These are phyloP conservation scores for Chlorophyllum brunneum DNA, from an alignment of 768 basidiomycete genomes.

Conservation along the genomic window DNA sequence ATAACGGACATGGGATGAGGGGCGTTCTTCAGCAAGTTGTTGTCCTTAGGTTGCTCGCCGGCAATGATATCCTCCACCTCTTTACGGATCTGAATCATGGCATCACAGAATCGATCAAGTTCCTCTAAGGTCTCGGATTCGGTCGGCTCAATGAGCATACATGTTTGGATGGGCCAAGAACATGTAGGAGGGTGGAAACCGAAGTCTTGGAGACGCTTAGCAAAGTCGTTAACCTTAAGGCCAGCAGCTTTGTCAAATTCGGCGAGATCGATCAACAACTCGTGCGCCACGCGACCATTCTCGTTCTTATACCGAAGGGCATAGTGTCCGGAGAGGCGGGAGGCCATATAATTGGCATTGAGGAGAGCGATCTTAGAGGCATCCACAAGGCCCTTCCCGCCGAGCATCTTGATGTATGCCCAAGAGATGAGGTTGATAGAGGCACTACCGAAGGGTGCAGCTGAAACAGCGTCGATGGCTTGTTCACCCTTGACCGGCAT, in stretches of 20 bases:
- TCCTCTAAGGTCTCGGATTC: slow-evolving; percentile 94
- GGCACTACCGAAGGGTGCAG: slow-evolving; percentile 91
- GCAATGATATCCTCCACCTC: slow-evolving; percentile 86
- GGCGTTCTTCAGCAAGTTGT: slow-evolving; percentile 91
- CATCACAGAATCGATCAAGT: slow-evolving; percentile 96
- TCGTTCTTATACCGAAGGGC: slow-evolving; percentile 85
- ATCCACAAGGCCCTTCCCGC: slow-evolving; percentile 82
- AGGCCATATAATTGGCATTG: slow-evolving; percentile 97
- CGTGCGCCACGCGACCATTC: slow-evolving; percentile 92
- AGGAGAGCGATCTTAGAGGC: slow-evolving; percentile 86
- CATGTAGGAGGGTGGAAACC: slow-evolving; percentile 97
- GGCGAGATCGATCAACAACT: slow-evolving; percentile 90
- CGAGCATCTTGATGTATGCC: slow-evolving; percentile 99
- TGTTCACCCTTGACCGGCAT: slow-evolving; percentile 60
- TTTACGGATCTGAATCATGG: slow-evolving; percentile 93
- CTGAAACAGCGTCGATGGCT: slow-evolving; percentile 85
- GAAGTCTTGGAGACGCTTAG: slow-evolving; percentile 83
- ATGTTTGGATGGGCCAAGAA: slow-evolving; percentile 96
- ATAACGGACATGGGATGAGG: slow-evolving; percentile 85
- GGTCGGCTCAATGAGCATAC: slow-evolving; percentile 97
- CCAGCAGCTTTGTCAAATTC: slow-evolving; percentile 92
- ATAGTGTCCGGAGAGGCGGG: slow-evolving; percentile 80
- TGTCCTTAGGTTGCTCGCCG: slow-evolving; percentile 86
- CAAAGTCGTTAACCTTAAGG: slow-evolving; percentile 92
- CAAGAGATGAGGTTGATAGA: slow-evolving; percentile 96